Evolutionary conservation across 306 rosid species (phyloP), one percentile per base, ranked within the genome.

Genomic region (Argentina anserina): DNA sequence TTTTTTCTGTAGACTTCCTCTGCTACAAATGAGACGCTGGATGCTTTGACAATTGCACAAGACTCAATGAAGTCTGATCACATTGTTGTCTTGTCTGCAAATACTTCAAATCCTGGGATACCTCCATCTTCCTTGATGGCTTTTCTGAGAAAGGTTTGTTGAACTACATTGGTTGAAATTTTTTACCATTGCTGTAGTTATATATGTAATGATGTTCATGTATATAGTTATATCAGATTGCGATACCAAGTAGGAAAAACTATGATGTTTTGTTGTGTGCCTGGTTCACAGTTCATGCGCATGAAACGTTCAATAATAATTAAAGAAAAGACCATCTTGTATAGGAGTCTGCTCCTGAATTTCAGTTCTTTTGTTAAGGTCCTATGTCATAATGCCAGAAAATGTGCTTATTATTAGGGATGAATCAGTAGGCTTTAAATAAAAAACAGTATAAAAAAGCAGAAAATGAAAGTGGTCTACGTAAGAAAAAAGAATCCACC

Each of bases 101-200:
- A 85, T 84, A 72, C 78, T 74, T 81, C 93, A 70, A 93, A 90
- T 87, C 98, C 98, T 52, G 98, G 98, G 86, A 86, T 93, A 74
- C 98, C 96, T 74, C 98, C 97, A 47, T 89, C 98, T 33, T 90
- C 98, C 69, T 85, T 93, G 76, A 90, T 93, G 97, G 28, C 90
- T 69, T 93, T 93, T 81, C 81, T 85, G 70, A 81, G 72, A 56
- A 83, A 93, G 97, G 98, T 90, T 49, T 67, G 43, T 31, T 9
- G 37, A 71, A 64, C 49, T 78, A 26, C 41, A 26, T 41, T 28
- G 10, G 26, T 18, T 8, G 11, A 47, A 47, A 47, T 47, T 66
- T 25, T 25, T 29, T 10, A 7, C 18, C 11, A 3, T 47, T 18
- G 53, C 21, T 47, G 23, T 6, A 3, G 55, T 33, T 8, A 5